These are phyloP conservation scores for Meredithiella fracta DNA, from an alignment of 2,329 filamentous ascomycete species.

Conservation along the genomic window DNA sequence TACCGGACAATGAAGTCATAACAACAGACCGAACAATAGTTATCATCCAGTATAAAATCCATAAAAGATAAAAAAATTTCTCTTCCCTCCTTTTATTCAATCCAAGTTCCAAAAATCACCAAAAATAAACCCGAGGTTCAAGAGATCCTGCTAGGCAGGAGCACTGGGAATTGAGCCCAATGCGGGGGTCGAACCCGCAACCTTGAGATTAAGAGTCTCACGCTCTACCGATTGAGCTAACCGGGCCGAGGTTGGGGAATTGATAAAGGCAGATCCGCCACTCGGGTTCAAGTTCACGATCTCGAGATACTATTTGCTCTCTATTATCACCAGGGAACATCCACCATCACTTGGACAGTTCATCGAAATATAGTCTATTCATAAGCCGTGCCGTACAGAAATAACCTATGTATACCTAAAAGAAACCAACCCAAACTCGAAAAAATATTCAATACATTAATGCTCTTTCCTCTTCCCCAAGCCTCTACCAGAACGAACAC, in stretches of 20 bases:
- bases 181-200: conserved; percentile 27
- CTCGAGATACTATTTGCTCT: too few relatives aligned
- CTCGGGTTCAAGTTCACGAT: too few relatives aligned
- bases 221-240: conserved; percentile 59
- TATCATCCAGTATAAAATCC: too few relatives aligned
- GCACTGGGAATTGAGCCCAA: conserved; percentile 16
- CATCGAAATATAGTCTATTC: background rate
- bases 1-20: too few relatives aligned
- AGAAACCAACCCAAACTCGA: background rate
- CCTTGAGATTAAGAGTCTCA: conserved; percentile 47
- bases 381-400: background rate
- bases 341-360: too few relatives aligned
- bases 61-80: too few relatives aligned
- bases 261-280: too few relatives aligned
- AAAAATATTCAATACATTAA: conserved; percentile 1
- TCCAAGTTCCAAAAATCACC: too few relatives aligned
- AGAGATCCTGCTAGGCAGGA: conserved; percentile 12
- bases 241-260: conserved; percentile 24
- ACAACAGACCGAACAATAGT: too few relatives aligned
- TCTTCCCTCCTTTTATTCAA: too few relatives aligned
- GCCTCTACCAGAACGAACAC: conserved; percentile 82
- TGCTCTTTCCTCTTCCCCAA: background rate
- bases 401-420: background rate
- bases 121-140: too few relatives aligned
- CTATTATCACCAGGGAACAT: too few relatives aligned